Percentiles rank a stretch among this genome's conserved stretches.
phyloP scores from a whole-genome alignment of 495 filamentous ascomycete species.

The Penicillium coprophilum region DNA sequence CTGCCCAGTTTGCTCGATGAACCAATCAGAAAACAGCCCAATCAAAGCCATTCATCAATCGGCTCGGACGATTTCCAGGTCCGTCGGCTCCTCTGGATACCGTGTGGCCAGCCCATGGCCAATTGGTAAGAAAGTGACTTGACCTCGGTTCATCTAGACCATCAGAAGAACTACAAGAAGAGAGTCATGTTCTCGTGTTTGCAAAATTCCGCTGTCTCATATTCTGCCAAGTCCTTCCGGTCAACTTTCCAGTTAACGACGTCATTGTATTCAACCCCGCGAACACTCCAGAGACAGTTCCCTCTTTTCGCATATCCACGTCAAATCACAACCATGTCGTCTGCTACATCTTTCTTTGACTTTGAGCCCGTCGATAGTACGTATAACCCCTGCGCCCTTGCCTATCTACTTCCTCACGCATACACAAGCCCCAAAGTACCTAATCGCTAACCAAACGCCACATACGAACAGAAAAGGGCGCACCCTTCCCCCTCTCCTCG shows the following conservation, averaged over 20 bases:
- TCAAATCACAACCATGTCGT: conserved; percentile 67
- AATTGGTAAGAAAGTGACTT: conserved; percentile 10
- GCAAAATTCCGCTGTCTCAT: neutral
- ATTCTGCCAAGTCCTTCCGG: conserved; percentile 8
- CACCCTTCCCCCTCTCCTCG: conserved; percentile 61
- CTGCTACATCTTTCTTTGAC: conserved; percentile 86
- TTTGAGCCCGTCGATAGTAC: conserved; percentile 82
- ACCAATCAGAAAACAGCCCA: neutral
- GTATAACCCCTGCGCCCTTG: conserved; percentile 29
- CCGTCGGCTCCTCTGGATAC: neutral
- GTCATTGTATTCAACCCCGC: conserved; percentile 5
- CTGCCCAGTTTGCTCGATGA: no score
- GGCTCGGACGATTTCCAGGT: conserved; percentile 6
- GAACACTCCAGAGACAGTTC: neutral
- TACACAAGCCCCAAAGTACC: neutral
- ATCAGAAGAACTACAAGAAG: conserved; percentile 7
- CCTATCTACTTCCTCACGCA: neutral
- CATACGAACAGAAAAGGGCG: conserved; percentile 65
- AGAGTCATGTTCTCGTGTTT: conserved; percentile 1
- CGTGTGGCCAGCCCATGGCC: conserved; percentile 6
- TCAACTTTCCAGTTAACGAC: conserved; percentile 3
- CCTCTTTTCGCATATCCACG: conserved; percentile 3
- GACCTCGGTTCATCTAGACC: conserved; percentile 1
- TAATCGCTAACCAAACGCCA: conserved; percentile 19
- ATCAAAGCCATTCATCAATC: neutral